Evolutionary conservation across 1,139 yeast species (phyloP).

Genomic region (Scheffersomyces quercinus): DNA sequence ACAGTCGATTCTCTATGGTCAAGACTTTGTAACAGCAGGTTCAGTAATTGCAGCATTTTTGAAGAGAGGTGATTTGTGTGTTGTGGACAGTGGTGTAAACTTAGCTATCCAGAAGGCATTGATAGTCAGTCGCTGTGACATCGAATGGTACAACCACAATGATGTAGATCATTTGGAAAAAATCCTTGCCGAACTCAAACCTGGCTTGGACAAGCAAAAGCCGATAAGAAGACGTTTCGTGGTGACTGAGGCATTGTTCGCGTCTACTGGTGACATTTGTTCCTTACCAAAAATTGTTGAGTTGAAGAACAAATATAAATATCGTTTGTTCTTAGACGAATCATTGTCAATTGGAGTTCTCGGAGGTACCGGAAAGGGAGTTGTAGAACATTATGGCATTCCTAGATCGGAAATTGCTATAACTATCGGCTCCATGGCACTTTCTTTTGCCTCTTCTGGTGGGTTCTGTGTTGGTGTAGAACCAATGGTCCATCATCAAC

Average conservation of each 20-base stretch:
- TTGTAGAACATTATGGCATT: slow-evolving; percentile 67
- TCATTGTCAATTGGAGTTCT: slow-evolving; percentile 81
- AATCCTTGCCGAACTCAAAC: slow-evolving; percentile 61
- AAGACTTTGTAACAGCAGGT: slow-evolving; percentile 87
- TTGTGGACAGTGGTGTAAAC: slow-evolving; percentile 81
- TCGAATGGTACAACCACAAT: slow-evolving; percentile 84
- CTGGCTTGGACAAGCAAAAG: slow-evolving; percentile 62
- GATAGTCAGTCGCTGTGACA: slow-evolving; percentile 80
- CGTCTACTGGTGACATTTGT: slow-evolving; percentile 79
- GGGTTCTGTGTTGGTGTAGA: slow-evolving; percentile 89
- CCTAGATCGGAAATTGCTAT: slow-evolving; percentile 74
- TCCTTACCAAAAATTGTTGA: slow-evolving; percentile 68
- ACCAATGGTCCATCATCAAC: slow-evolving; percentile 89
- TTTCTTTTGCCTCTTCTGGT: slow-evolving; percentile 85
- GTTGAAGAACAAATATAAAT: slow-evolving; percentile 79
- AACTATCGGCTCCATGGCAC: slow-evolving; percentile 84
- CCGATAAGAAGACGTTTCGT: slow-evolving; percentile 87
- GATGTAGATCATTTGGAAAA: slow-evolving; percentile 80
- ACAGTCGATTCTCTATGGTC: slow-evolving; percentile 84
- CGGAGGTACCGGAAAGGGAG: slow-evolving; percentile 85
- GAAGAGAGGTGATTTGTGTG: slow-evolving; percentile 90
- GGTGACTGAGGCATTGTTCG: slow-evolving; percentile 86
- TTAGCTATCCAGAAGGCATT: slow-evolving; percentile 86
- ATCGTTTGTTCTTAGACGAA: slow-evolving; percentile 85
- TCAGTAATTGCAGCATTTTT: slow-evolving; percentile 96